Conservation (phyloP, 1,284 basidiomycete species). For the Apiotrichum brassicae region DNA sequence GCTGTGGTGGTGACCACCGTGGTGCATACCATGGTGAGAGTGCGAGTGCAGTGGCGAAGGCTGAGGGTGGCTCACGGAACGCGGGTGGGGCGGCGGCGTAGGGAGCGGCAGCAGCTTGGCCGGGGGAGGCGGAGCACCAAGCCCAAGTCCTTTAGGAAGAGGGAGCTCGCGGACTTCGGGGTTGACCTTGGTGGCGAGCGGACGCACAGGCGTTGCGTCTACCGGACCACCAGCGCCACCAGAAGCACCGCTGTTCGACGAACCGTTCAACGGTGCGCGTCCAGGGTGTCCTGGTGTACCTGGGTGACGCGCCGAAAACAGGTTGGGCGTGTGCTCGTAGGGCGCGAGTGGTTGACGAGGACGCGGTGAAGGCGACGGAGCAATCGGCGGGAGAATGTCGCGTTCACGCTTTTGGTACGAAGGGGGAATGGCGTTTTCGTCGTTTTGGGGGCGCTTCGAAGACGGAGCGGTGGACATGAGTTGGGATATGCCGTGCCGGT, state of each 20-base stretch:
- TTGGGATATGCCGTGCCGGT: background rate
- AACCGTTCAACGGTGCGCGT: constrained; percentile 1
- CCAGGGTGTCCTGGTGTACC: constrained; percentile 12
- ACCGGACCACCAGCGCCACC: background rate
- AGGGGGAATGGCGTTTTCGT: constrained; percentile 15
- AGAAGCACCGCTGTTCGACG: background rate
- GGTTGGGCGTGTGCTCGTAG: constrained; percentile 17
- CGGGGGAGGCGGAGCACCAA: constrained; percentile 11
- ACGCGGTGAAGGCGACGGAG: constrained; percentile 13
- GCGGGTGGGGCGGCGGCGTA: constrained; percentile 10
- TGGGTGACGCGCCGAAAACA: constrained; percentile 11
- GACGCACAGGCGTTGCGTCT: constrained; percentile 16
- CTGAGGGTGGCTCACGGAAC: constrained; percentile 3
- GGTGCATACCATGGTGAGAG: background rate
- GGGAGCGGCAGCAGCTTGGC: constrained; percentile 9
- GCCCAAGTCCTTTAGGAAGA: constrained; percentile 15
- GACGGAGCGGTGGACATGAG: constrained; percentile 13
- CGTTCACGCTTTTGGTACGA: background rate
- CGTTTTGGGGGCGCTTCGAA: constrained; percentile 14
- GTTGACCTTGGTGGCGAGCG: constrained; percentile 17
- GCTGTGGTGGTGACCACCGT: constrained; percentile 1
- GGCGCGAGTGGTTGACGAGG: constrained; percentile 17
- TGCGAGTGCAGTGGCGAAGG: constrained; percentile 11
- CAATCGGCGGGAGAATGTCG: constrained; percentile 1
- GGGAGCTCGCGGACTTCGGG: constrained; percentile 19